Conservation (phyloP, 2,329 filamentous ascomycete genomes). For the Onygena corvina region DNA sequence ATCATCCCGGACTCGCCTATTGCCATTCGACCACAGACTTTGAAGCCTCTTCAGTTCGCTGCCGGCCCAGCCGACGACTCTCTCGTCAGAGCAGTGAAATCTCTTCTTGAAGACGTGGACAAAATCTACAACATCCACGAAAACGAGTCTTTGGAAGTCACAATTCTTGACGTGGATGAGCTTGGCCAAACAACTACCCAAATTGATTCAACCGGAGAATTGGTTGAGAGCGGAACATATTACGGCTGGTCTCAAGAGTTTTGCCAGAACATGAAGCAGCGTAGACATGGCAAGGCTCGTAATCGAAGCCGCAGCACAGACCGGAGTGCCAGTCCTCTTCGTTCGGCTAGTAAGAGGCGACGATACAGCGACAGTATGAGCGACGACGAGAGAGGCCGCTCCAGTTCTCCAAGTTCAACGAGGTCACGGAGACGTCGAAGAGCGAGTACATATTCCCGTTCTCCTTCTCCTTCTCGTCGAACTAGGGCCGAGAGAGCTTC, state of each 20-base stretch:
- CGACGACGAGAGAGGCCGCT: conserved; percentile 22
- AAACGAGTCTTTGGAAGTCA: conserved; percentile 38
- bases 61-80: conserved; percentile 55
- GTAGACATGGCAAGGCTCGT: conserved; percentile 20
- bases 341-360: conserved; percentile 33
- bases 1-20: conserved; percentile 63
- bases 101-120: conserved; percentile 57
- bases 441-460: conserved; percentile 19
- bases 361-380: conserved; percentile 31
- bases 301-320: conserved; percentile 35
- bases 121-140: conserved; percentile 50
- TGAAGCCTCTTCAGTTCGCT: conserved; percentile 59
- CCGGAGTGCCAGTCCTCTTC: conserved; percentile 34
- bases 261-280: conserved; percentile 64
- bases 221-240: conserved; percentile 59
- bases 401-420: conserved; percentile 18
- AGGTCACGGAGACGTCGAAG: conserved; percentile 16
- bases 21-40: conserved; percentile 58
- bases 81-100: conserved; percentile 57
- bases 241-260: conserved; percentile 79
- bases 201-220: conserved; percentile 55
- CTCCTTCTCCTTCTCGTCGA: conserved; percentile 21
- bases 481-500: conserved; percentile 16
- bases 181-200: conserved; percentile 57
- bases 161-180: conserved; percentile 55